Conservation (phyloP, 768 basidiomycete species). For the Termitomyces sp. region DNA sequence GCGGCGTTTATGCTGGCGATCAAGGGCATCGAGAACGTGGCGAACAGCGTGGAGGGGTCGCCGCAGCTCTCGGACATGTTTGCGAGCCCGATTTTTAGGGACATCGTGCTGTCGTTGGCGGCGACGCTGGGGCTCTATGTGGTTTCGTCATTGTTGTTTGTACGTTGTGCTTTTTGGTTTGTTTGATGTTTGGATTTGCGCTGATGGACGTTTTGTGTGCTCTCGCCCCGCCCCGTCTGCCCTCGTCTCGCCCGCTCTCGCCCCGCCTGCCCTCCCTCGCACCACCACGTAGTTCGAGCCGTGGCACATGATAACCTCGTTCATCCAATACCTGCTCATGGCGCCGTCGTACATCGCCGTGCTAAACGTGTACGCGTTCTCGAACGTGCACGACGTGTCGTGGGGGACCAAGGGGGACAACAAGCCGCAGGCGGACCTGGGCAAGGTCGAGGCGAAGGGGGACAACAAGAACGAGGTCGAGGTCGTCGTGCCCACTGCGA, state of each 20-base stretch:
- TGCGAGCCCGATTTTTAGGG: constrained; percentile 73
- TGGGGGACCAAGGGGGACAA: constrained; percentile 98
- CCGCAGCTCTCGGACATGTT: constrained; percentile 61
- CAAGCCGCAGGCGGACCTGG: constrained; percentile 79
- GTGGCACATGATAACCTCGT: constrained; percentile 98
- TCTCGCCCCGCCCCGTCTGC: too few species aligned
- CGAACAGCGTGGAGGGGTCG: constrained; percentile 20
- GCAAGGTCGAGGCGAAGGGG: constrained; percentile 31
- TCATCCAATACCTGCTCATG: constrained; percentile 88
- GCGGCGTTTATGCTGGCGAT: constrained; percentile 80
- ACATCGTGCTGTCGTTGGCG: constrained; percentile 79
- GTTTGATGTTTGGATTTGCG: too few species aligned
- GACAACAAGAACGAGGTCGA: constrained; percentile 75
- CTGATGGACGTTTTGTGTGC: too few species aligned
- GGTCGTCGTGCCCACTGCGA: constrained; percentile 77
- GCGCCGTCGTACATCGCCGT: constrained; percentile 94
- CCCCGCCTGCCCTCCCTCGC: not conserved
- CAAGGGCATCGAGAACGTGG: constrained; percentile 67
- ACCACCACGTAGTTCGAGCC: constrained; percentile 68
- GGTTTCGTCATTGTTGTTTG: constrained; percentile 76
- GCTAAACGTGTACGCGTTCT: constrained; percentile 87
- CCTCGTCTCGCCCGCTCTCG: too few species aligned
- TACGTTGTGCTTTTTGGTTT: constrained; percentile 30
- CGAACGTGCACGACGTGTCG: constrained; percentile 87
- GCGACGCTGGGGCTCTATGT: constrained; percentile 92